phyloP scores from a whole-genome alignment of 2,329 filamentous ascomycete genomes.

The Ampelomyces quisqualis region DNA sequence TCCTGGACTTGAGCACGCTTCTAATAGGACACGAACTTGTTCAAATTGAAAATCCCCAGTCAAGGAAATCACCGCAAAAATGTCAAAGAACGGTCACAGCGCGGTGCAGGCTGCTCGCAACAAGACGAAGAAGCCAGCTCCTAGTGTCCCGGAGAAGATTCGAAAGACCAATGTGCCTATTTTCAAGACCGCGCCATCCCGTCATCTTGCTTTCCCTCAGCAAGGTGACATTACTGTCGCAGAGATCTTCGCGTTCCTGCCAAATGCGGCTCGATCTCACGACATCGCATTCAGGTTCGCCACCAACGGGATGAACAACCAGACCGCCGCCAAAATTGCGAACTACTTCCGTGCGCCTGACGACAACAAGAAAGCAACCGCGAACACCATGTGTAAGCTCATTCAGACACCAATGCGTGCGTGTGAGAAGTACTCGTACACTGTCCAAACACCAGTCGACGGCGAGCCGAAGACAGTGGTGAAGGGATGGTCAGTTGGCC shows the following conservation, averaged over 20 bases:
- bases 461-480: too few species aligned
- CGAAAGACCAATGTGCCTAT: background rate
- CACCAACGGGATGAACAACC: slow-evolving; percentile 2
- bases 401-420: slow-evolving; percentile 1
- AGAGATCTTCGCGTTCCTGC: slow-evolving; percentile 8
- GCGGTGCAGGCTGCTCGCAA: too few species aligned
- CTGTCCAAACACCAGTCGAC: background rate
- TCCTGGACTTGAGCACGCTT: too few species aligned
- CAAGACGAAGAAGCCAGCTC: too few species aligned
- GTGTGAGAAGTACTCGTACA: background rate
- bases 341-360: background rate
- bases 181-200: background rate
- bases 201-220: slow-evolving; percentile 2
- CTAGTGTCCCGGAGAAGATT: too few species aligned
- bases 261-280: slow-evolving; percentile 4
- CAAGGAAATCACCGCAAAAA: too few species aligned
- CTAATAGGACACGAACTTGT: too few species aligned
- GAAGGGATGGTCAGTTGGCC: background rate
- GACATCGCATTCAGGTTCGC: slow-evolving; percentile 8
- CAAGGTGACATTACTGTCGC: slow-evolving; percentile 8
- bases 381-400: slow-evolving; percentile 3
- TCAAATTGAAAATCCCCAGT: too few species aligned
- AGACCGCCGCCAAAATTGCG: slow-evolving; percentile 1
- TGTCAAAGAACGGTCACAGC: too few species aligned
- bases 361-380: background rate